Evolutionary conservation across 495 filamentous ascomycete species (phyloP).

Genomic region (Talaromyces wortmannii): DNA sequence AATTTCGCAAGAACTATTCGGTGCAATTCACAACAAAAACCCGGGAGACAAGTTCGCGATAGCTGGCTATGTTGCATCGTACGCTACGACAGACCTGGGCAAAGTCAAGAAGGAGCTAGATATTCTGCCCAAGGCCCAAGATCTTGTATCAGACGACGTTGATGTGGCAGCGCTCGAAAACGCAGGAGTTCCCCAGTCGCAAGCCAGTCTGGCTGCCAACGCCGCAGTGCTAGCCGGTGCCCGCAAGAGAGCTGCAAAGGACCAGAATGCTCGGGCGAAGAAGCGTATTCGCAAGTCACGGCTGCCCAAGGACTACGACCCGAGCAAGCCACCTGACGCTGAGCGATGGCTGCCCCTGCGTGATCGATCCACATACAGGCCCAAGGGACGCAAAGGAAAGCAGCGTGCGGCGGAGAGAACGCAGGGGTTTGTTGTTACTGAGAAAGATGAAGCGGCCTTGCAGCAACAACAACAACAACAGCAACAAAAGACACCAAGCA

Average conservation of each 20-base stretch:
- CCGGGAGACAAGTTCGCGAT: conserved; percentile 56
- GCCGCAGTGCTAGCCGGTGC: conserved; percentile 32
- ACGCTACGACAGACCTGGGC: conserved; percentile 57
- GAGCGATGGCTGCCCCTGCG: conserved; percentile 90
- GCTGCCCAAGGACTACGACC: conserved; percentile 74
- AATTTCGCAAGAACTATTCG: conserved; percentile 69
- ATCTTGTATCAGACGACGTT: conserved; percentile 55
- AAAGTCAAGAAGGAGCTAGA: conserved; percentile 54
- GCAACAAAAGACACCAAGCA: conserved; percentile 33
- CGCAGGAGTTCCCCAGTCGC: conserved; percentile 64
- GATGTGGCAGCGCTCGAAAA: conserved; percentile 66
- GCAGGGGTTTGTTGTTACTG: conserved; percentile 73
- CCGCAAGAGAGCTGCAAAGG: conserved; percentile 53
- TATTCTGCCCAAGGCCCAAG: conserved; percentile 56
- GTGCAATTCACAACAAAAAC: conserved; percentile 53
- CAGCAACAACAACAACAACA: conserved; percentile 34
- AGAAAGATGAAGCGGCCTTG: conserved; percentile 62
- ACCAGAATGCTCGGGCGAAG: conserved; percentile 36
- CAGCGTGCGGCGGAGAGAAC: conserved; percentile 69
- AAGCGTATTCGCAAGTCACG: conserved; percentile 62
- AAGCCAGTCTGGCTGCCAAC: conserved; percentile 26
- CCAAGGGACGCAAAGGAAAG: conserved; percentile 88
- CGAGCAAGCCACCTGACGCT: conserved; percentile 70
- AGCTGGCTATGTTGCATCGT: conserved; percentile 80
- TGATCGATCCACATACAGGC: conserved; percentile 81